Percentiles rank a stretch among this genome's conserved stretches.
Conservation (phyloP, 768 basidiomycete genomes). For the Naganishia antarctica region DNA sequence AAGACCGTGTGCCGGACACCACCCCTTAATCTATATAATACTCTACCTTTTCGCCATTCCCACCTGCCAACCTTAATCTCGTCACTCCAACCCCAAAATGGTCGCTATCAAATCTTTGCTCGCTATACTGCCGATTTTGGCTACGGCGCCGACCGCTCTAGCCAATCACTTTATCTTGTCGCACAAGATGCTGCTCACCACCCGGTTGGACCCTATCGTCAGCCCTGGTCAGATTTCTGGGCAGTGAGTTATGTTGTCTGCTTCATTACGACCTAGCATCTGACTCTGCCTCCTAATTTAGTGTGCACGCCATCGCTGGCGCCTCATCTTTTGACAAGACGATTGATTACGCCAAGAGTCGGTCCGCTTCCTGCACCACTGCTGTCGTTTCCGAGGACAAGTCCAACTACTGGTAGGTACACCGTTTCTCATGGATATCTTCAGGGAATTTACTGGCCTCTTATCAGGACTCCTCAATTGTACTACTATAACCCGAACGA, state of each 20-base stretch:
- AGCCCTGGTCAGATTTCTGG: conserved; percentile 38
- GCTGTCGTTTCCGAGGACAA: conserved; percentile 48
- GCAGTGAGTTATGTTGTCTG: conserved; percentile 16
- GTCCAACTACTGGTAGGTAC: conserved; percentile 47
- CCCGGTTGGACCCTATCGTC: conserved; percentile 48
- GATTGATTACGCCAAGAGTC: conserved; percentile 43
- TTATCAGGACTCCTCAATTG: conserved; percentile 36
- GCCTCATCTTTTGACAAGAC: conserved; percentile 47
- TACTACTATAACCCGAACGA: conserved; percentile 47
- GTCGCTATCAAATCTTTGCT: conserved; percentile 12
- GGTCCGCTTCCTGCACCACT: conserved; percentile 46
- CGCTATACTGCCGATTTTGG: conserved; percentile 19
- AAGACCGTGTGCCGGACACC: conserved; percentile 16
- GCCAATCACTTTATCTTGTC: conserved; percentile 41
- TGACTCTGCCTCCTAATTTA: not conserved
- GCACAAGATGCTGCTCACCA: conserved; percentile 41
- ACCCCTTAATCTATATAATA: conserved; percentile 9
- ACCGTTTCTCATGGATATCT: not conserved
- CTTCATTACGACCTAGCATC: not conserved
- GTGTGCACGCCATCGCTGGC: conserved; percentile 48
- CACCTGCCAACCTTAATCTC: not conserved
- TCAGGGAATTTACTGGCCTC: no score
- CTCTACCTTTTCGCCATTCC: conserved; percentile 12
- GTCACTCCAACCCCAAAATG: conserved; percentile 11
- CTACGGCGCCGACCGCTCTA: conserved; percentile 14